Base-by-base conservation (phyloP, 495 filamentous ascomycete species). In the Parachaetomium inaequale region DNA sequence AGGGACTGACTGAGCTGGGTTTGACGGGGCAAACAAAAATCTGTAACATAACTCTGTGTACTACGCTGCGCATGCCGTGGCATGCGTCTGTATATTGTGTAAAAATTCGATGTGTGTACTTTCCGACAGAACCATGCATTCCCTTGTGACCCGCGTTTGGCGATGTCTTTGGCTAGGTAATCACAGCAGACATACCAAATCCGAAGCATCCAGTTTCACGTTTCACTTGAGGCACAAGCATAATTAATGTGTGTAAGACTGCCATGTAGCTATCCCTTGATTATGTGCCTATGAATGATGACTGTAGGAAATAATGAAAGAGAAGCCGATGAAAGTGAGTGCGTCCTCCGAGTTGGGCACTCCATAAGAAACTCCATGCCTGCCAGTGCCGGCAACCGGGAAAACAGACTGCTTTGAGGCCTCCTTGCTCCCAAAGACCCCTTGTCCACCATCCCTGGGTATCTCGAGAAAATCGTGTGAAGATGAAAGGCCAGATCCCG, bases 301-400 rank as follows among this genome's bases (percentile, higher is more conserved):
- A 51, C 0, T n/a, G 57, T 42, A 28, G 36, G 23, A 59, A 14
- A 42, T n/a, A 59, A 50, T 50, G 56, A 36, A 34, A 47, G 0
- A 23, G n/a, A 58, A 38, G 56, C n/a, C 25, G 40, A 38, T 12
- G 19, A 31, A 40, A 15, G 32, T 25, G 42, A 17, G 31, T 52
- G 34, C 47, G 34, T 34, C 47, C 58, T 45, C 14, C n/a, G 58
- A 52, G 49, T 53, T 32, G 34, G 34, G 36, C 49, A 60, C 47
- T 25, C 38, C 12, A 11, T 7, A 15, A 29, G 15, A 36, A 54
- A 2, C 7, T 4, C 31, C 5, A 8, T 6, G 29, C 31, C 31
- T 38, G 10, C 29, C 42, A 31, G 14, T 51, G 6, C 2, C 14
- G 19, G 21, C 32, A 42, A 32, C 14, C 23, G 21, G n/a, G 21